Evolutionary conservation across 2,329 filamentous ascomycete genomes (phyloP), one percentile per base, ranked within the genome.

Genomic region (Fusarium sp.): DNA sequence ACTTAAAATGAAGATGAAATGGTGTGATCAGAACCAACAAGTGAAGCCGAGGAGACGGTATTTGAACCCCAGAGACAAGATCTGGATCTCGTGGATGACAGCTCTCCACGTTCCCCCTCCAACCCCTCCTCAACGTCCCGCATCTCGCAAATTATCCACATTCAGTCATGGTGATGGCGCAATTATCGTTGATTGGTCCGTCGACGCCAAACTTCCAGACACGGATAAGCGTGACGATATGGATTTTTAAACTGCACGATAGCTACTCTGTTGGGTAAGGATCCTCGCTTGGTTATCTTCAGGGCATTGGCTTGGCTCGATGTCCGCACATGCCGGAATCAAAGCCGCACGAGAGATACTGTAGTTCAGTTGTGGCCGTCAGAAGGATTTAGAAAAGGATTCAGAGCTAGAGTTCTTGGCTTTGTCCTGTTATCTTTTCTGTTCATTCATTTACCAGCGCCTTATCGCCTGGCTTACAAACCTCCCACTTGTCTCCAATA

Each of bases 231-330:
- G 62, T n/a, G 14, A 6, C 27, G 62, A 52, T 65, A 52, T 6
- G 7, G 14, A 16, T 57, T 5, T 33, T 20, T 35, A 35, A 39
- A 43, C 39, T 37, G 29, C 45, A n/a, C 45, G 58, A 64, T 58
- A 39, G 35, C n/a, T 24, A 18, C 16, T 59, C 2, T 64, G n/a
- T 50, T 48, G 13, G 71, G 71, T 5, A 71, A 66, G 5, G 58
- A 74, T 84, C 57, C 75, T 82, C 43, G 48, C 18, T 29, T 52
- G 48, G 48, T 52, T 52, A 52, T 52, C 48, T 52, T n/a, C 24
- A n/a, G 3, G 48, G 37, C 9, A 43, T 43, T 22, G 41, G 20
- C n/a, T 22, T 43, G n/a, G 10, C 48, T 27, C 1, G 16, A 0
- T 29, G 24, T 11, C 16, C 22, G 48, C 24, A 52, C 27, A 18